Evolutionary conservation across 345 rosid genomes (phyloP).

Genomic region (Citrus medica): DNA sequence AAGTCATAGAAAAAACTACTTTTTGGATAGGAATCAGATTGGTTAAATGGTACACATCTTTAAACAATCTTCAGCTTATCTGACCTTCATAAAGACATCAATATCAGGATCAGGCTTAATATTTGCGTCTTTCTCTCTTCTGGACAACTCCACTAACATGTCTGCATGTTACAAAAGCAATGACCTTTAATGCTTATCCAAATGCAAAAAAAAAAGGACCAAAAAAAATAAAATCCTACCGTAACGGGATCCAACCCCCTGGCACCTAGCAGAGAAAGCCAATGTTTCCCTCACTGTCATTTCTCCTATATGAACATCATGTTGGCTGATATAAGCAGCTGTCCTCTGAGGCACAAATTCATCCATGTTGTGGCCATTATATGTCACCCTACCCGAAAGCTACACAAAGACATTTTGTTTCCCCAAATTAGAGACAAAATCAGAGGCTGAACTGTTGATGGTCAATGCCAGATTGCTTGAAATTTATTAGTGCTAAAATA

Average conservation of each 20-base stretch:
- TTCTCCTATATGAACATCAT: constrained; percentile 71
- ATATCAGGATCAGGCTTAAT: constrained; percentile 78
- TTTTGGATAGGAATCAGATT: neutral
- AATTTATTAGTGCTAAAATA: neutral
- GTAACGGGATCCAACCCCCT: constrained; percentile 53
- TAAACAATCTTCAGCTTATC: neutral
- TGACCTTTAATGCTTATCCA: neutral
- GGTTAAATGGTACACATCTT: neutral
- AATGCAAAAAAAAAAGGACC: constrained; percentile 1
- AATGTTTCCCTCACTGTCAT: constrained; percentile 88
- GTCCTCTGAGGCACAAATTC: constrained; percentile 49
- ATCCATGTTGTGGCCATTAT: constrained; percentile 42
- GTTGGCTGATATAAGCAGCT: constrained; percentile 62
- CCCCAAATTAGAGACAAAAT: constrained; percentile 5
- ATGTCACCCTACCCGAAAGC: constrained; percentile 40
- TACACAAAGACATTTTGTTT: neutral
- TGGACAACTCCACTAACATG: constrained; percentile 54
- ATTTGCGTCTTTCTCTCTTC: constrained; percentile 74
- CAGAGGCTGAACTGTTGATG: constrained; percentile 4
- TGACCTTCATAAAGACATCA: constrained; percentile 80
- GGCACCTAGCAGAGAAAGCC: constrained; percentile 81
- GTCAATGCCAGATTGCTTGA: constrained; percentile 9
- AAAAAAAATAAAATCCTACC: constrained; percentile 24
- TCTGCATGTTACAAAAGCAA: constrained; percentile 28
- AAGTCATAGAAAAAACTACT: neutral